Evolutionary conservation across 1,284 basidiomycete species (phyloP).

Genomic region (Naganishia albida): DNA sequence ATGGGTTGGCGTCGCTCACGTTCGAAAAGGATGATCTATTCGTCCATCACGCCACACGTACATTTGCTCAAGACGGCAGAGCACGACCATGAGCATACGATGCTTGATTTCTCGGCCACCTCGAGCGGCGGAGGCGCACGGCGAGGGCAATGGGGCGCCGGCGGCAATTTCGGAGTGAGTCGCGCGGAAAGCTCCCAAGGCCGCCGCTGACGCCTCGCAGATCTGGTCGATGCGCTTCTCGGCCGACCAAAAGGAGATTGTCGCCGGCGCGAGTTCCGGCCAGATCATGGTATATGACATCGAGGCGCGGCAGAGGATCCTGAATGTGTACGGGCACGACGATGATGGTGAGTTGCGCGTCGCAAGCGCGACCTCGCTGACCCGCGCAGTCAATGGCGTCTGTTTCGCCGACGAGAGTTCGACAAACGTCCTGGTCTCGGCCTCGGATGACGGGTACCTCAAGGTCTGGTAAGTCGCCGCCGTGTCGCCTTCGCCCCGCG

Average conservation of each 20-base stretch:
- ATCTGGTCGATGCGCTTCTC: conserved; percentile 96
- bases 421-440: conserved; percentile 90
- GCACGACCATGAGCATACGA: conserved; percentile 66
- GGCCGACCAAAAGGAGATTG: conserved; percentile 89
- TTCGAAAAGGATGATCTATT: conserved; percentile 78
- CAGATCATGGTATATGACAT: conserved; percentile 80
- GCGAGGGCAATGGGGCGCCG: conserved; percentile 44
- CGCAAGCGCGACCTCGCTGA: not conserved
- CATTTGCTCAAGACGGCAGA: conserved; percentile 84
- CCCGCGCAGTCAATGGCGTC: conserved; percentile 75
- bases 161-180: conserved; percentile 45
- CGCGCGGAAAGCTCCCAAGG: not conserved
- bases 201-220: conserved; percentile 38
- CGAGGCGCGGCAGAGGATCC: conserved; percentile 70
- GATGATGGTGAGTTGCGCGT: conserved; percentile 62
- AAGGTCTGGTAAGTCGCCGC: conserved; percentile 78
- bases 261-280: conserved; percentile 58
- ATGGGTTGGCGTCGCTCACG: not conserved
- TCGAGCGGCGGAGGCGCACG: conserved; percentile 41
- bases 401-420: conserved; percentile 91
- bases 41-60: conserved; percentile 75
- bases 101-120: conserved; percentile 69
- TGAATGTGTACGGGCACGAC: conserved; percentile 79
- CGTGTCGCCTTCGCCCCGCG: not conserved
- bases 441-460: conserved; percentile 88